Evolutionary conservation across 257 asterid species (phyloP).

Genomic region (Ilex asprella): DNA sequence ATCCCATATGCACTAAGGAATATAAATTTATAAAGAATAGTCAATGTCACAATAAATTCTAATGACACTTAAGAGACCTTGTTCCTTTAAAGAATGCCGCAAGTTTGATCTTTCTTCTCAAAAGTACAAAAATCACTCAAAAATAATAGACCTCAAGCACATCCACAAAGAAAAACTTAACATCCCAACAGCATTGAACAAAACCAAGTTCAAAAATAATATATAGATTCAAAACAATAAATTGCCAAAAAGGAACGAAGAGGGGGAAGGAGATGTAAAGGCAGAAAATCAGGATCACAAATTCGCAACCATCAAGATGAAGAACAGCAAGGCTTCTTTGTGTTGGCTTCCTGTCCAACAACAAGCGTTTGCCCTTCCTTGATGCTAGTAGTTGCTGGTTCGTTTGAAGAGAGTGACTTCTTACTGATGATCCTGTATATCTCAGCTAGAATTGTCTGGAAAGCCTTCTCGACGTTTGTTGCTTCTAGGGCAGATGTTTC

Average conservation of each 20-base stretch:
- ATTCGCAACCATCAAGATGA: constrained; percentile 24
- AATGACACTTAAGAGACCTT: too few relatives aligned
- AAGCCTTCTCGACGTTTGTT: constrained; percentile 76
- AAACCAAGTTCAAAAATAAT: not conserved
- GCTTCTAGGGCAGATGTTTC: constrained; percentile 94
- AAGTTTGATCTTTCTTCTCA: too few relatives aligned
- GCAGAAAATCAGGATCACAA: not conserved
- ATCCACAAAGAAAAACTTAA: constrained; percentile 6
- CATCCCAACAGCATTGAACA: constrained; percentile 2
- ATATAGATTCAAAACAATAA: constrained; percentile 8
- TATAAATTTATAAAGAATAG: too few relatives aligned
- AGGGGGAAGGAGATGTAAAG: not conserved
- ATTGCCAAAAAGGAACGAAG: constrained; percentile 4
- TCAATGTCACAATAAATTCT: too few relatives aligned
- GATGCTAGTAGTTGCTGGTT: constrained; percentile 44
- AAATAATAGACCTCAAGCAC: constrained; percentile 1
- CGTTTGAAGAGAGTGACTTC: constrained; percentile 69
- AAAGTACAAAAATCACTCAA: not conserved
- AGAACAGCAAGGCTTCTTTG: constrained; percentile 76
- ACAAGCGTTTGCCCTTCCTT: constrained; percentile 79
- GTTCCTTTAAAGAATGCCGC: too few relatives aligned
- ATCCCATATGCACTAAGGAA: too few relatives aligned
- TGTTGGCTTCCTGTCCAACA: constrained; percentile 54
- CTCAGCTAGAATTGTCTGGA: constrained; percentile 79
- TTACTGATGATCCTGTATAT: constrained; percentile 78